Evolutionary conservation across 2,329 filamentous ascomycete species (phyloP), one percentile per base, ranked within the genome.

Genomic region (Helotiales sp.): DNA sequence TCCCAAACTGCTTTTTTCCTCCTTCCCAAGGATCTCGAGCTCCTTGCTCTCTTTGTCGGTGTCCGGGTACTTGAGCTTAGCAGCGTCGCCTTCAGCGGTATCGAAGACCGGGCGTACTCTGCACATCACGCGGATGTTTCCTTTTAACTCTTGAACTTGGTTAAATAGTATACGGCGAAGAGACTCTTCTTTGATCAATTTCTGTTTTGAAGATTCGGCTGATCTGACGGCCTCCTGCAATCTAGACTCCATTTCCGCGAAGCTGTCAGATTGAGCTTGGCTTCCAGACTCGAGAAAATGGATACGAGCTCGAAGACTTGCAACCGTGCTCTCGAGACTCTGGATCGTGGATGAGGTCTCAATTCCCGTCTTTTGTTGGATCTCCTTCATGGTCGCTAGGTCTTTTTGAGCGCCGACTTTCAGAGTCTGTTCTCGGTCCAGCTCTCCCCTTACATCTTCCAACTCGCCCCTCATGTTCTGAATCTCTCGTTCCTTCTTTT

Each of bases 41-140:
- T 97, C 92, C 55, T 93, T 90, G 42, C 89, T 90, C 25, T 96
- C 95, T 59, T 91, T 90, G 15, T 89, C 83, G 33, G 77, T 72
- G 65, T 98, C 88, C 0, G 93, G 92, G 64, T 91, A 96, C 2
- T 83, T 80, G 63, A 98, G 90, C 51, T 84, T 83, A 2, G 93
- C 91, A 12, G 84, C 79, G 24, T 86, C 80, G 6, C 86, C 86
- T 8, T 75, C 74, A 57, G 89, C 87, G 0, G 77, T 73, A 24
- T 78, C 79, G 22, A 89, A 77, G 0, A 88, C 78, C 1, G 95
- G 95, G 38, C 96, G 88, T 27, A 98, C 93, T 71, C 95, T 87
- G 70, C 93, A 98, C 85, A 99, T 99, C 64, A 99, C 95, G 19
- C 95, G 89, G 69, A 99, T 99, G 71, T 99, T 99, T 67, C 95